Conservation (phyloP, 208 protist genomes). For the Trichomonas vaginalis region DNA sequence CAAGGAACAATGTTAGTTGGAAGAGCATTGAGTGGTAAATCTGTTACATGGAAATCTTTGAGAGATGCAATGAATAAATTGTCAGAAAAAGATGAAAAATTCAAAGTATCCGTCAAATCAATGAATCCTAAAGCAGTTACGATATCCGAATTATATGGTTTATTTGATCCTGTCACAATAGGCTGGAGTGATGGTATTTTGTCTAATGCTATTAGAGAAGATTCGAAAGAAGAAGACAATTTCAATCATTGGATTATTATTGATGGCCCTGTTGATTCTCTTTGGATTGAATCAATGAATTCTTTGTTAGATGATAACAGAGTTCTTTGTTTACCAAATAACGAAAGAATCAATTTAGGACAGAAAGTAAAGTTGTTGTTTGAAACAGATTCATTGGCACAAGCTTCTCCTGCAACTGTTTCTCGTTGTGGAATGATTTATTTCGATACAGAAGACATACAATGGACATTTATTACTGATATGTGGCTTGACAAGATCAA, state of each 20-base stretch:
- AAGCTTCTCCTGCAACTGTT: conserved; percentile 90
- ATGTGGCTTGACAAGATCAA: conserved; percentile 56
- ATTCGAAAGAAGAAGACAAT: conserved; percentile 49
- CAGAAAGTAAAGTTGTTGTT: conserved; percentile 76
- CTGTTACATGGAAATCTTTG: conserved; percentile 50
- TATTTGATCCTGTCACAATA: conserved; percentile 72
- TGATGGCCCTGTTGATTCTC: conserved; percentile 87
- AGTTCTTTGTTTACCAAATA: conserved; percentile 77
- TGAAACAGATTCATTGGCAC: conserved; percentile 82
- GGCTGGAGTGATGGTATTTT: conserved; percentile 61
- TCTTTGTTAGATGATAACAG: conserved; percentile 94
- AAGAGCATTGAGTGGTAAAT: conserved; percentile 61
- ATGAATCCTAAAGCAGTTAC: conserved; percentile 88
- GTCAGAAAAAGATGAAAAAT: conserved; percentile 68
- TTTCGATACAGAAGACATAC: conserved; percentile 50
- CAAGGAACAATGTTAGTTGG: conserved; percentile 93
- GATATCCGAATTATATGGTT: conserved; percentile 85
- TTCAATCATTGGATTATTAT: conserved; percentile 78
- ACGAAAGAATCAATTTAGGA: conserved; percentile 77
- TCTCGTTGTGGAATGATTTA: conserved; percentile 95
- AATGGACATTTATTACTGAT: conserved; percentile 69
- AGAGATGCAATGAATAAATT: conserved; percentile 84
- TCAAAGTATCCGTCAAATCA: conserved; percentile 52
- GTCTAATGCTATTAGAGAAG: conserved; percentile 54
- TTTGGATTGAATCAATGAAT: conserved; percentile 99